Base-by-base conservation (phyloP, 768 basidiomycete species). In the Amyloporia xantha region DNA sequence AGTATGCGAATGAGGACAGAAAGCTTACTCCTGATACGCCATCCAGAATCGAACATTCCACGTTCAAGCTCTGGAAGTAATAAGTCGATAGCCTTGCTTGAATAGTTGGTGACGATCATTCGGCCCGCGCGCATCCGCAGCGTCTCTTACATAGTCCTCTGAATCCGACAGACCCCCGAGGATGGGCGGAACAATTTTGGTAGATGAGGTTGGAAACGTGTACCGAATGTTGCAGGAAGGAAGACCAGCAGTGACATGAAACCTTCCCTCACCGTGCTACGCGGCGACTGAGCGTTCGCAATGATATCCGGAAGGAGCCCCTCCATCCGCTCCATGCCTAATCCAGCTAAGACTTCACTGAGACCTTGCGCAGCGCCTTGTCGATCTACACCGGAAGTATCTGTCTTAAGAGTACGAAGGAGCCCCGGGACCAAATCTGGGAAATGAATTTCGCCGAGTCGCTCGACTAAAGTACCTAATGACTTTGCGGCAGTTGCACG, bases 321-420 rank as follows among this genome's bases (percentile, higher is more conserved):
- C 62, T 99, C 96, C 54, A 99, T 76, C 40, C 93, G 78, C 54
- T 98, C 94, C 87, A 96, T 94, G n/a, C 96, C 96, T 25, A 98
- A 79, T 17, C 92, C 94, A 2, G 93, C 85, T 2, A 98, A 75
- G 6, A 98, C 92, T 67, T 98, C 96, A 51, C 88, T 88, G 39
- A 98, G 77, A 59, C 96, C 96, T 67, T 98, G 96, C 2, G 95
- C 95, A 0, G 96, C 95, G 52, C 95, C 96, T 70, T 98, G 96
- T 44, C 95, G 79, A 65, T 99, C 96, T 21, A 98, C 94, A 12
- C 93, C 93, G 0, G 90, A 91, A 0, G 89, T 86, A 57, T 97
- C 93, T 9, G 91, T 85, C 67, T 92, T 92, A 54, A 98, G 78
- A 3, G 86, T 92, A 47, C 85, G 77, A 30, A 97, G 68, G 12